These are phyloP conservation scores for Clitopilus passeckerianus DNA, from an alignment of 768 basidiomycete species.

Conservation along the genomic window DNA sequence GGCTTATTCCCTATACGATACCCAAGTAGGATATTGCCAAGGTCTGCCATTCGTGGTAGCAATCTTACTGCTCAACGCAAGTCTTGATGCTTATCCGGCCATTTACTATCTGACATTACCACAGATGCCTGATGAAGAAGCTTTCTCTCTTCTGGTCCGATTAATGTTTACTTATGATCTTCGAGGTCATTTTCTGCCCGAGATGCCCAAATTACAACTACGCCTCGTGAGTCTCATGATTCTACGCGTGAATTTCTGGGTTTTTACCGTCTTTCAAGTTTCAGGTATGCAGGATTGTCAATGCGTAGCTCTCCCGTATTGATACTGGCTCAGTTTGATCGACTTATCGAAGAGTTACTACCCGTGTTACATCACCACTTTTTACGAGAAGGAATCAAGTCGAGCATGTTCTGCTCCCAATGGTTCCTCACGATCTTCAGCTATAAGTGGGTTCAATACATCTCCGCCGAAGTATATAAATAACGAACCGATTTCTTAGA, in stretches of 20 bases:
- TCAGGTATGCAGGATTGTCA: slow-evolving; percentile 38
- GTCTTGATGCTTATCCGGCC: slow-evolving; percentile 11
- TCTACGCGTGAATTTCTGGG: background rate
- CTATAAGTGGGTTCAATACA: slow-evolving; percentile 58
- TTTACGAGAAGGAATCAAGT: slow-evolving; percentile 89
- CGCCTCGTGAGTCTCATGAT: slow-evolving; percentile 58
- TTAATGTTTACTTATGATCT: slow-evolving; percentile 97
- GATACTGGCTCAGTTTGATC: slow-evolving; percentile 68
- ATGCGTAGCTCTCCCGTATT: slow-evolving; percentile 1
- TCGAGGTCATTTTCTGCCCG: slow-evolving; percentile 95
- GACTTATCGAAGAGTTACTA: slow-evolving; percentile 85
- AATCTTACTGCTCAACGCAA: slow-evolving; percentile 84
- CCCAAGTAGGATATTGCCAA: slow-evolving; percentile 96
- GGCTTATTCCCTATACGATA: slow-evolving; percentile 85
- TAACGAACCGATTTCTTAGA: slow-evolving; percentile 33
- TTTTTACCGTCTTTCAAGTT: slow-evolving; percentile 32
- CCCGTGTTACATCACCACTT: slow-evolving; percentile 94
- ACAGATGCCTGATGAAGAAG: slow-evolving; percentile 99
- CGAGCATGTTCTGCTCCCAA: slow-evolving; percentile 97
- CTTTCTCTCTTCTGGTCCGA: slow-evolving; percentile 91
- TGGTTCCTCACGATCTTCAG: slow-evolving; percentile 99
- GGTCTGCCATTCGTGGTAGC: slow-evolving; percentile 96
- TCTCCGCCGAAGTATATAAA: background rate
- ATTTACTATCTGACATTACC: slow-evolving; percentile 7
- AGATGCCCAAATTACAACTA: slow-evolving; percentile 96